Conservation (phyloP, 176 grass and related monocot genomes). For the Cymbopogon citratus region DNA sequence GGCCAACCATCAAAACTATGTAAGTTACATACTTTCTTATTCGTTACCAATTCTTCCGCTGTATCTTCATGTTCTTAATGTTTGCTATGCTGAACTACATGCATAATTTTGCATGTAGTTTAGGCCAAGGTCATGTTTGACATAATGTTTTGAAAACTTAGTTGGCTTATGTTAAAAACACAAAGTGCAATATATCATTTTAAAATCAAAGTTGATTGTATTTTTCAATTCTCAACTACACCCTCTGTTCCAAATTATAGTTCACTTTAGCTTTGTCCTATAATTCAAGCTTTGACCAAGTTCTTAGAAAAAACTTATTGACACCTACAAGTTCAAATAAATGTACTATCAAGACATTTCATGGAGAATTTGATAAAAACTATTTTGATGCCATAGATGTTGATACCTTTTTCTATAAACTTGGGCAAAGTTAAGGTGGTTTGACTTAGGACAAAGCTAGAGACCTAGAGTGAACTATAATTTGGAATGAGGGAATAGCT, state of each 20-base stretch:
- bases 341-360: not conserved
- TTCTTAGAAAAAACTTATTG: not conserved
- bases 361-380: not conserved
- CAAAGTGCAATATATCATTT: conserved; percentile 2
- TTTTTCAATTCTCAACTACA: not conserved
- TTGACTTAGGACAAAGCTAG: not conserved
- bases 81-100: conserved; percentile 16
- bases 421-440: not conserved
- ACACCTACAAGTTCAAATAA: not conserved
- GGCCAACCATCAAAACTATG: conserved; percentile 66
- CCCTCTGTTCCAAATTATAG: not conserved
- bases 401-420: not conserved
- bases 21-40: conserved; percentile 38
- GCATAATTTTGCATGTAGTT: conserved; percentile 8
- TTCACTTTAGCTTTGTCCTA: not conserved
- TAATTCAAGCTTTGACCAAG: not conserved
- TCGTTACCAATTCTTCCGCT: not conserved
- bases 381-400: not conserved
- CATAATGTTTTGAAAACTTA: conserved; percentile 11
- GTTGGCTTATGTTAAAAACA: not conserved
- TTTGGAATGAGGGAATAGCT: not conserved
- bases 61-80: not conserved
- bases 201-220: not conserved
- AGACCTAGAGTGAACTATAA: not conserved
- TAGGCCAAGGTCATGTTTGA: not conserved